Evolutionary conservation across 805 yeast species (phyloP), one percentile per base, ranked within the genome.

Genomic region (Hanseniaspora osmophila): DNA sequence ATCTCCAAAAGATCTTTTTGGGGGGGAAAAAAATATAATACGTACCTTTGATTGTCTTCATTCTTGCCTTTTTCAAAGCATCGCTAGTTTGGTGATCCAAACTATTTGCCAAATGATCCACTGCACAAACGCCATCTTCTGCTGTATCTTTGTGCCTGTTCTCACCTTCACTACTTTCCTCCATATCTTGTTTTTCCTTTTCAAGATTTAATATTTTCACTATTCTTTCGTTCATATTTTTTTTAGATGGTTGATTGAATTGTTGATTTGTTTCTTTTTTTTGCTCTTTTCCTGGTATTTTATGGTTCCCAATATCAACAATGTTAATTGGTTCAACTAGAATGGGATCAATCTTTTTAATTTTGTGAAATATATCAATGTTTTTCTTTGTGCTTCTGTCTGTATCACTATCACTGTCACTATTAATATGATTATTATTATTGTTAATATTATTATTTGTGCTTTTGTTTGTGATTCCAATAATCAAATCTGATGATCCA

Each of bases 11-110:
- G 27, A 22, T 22, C 27, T 22, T 22, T 22, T 22, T 22, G 4
- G 7, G 7, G 6, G 27, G 7, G 7, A 22, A 22, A 5, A 22
- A 22, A 22, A 22, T 7, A 22, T 22, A 22, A 22, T 37, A 46
- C 48, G 44, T 46, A 46, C 48, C 44, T 43, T 42, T 43, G 2
- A 37, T 27, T 10, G 29, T 38, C 7, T 22, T 22, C 27, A 22
- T 22, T 22, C 7, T 22, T 4, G 7, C 27, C 27, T 5, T 22
- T 22, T 22, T 22, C 7, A 7, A 22, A 22, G 27, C 32, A 40
- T 44, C 33, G n/a, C 30, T n/a, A 41, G 33, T 27, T 42, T 45
- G 6, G 33, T 42, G 15, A 47, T 40, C 19, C 41, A 41, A 39
- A 35, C 45, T 10, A 41, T 44, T 12, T 44, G 43, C 6, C 42